Conservation (phyloP, 371 early-diverging fungal species). For the Coemansia sp. region DNA sequence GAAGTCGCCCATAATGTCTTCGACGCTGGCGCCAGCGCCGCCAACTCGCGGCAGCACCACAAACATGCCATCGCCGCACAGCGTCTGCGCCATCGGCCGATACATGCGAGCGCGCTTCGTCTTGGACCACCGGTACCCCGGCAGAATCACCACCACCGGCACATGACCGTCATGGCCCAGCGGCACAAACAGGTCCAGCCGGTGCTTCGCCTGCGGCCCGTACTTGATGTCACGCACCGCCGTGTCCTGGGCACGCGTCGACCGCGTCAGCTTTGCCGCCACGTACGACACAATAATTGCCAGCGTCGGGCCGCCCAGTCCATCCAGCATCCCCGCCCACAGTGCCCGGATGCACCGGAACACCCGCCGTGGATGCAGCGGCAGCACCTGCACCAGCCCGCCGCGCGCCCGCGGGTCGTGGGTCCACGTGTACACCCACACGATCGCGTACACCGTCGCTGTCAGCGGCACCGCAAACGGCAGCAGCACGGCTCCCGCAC, state of each 20-base stretch:
- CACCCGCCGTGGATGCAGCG: conserved; percentile 47
- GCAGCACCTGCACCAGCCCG: conserved; percentile 33
- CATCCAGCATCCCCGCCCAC: conserved; percentile 51
- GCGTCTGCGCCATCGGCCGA: conserved; percentile 54
- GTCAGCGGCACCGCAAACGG: conserved; percentile 41
- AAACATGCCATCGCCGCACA: conserved; percentile 51
- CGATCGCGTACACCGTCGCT: conserved; percentile 29
- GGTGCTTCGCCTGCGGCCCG: conserved; percentile 49
- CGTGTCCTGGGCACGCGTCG: conserved; percentile 41
- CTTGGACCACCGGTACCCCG: conserved; percentile 50
- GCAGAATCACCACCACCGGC: conserved; percentile 46
- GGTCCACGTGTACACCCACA: conserved; percentile 53
- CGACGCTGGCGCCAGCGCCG: conserved; percentile 31
- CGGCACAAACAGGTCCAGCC: conserved; percentile 51
- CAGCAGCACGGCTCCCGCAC: conserved; percentile 22
- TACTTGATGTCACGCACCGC: conserved; percentile 49
- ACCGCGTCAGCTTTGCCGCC: conserved; percentile 40
- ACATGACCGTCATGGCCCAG: conserved; percentile 16
- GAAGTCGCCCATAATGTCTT: conserved; percentile 48
- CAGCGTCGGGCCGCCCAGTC: conserved; percentile 50
- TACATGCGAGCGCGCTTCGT: conserved; percentile 51
- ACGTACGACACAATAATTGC: conserved; percentile 45
- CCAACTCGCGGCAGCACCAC: conserved; percentile 52
- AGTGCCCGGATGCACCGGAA: conserved; percentile 48
- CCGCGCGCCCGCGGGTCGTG: conserved; percentile 47